Conservation (phyloP, 2,329 filamentous ascomycete genomes). For the Xylaria sp. region DNA sequence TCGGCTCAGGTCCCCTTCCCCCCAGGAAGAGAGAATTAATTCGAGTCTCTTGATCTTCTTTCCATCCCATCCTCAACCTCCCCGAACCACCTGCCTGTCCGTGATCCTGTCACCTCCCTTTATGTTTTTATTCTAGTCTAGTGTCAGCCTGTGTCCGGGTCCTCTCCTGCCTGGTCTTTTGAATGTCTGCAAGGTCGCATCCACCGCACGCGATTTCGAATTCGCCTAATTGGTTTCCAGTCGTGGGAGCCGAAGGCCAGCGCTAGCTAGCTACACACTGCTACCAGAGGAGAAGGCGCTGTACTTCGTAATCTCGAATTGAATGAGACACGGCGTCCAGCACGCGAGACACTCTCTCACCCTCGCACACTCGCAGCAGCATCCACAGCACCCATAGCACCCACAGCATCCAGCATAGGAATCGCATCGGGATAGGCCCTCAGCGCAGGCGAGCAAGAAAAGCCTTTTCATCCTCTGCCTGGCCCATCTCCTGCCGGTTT, state of each 20-base stretch:
- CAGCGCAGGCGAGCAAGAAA: constrained; percentile 17
- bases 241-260: constrained; percentile 22
- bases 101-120: constrained; percentile 6
- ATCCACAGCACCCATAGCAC: not conserved
- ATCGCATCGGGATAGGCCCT: constrained; percentile 9
- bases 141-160: constrained; percentile 17
- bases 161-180: constrained; percentile 25
- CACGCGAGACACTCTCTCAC: not conserved
- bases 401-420: not conserved
- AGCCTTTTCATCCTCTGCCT: constrained; percentile 12
- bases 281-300: constrained; percentile 5
- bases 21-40: constrained; percentile 18
- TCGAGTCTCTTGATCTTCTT: constrained; percentile 1
- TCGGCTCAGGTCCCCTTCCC: constrained; percentile 21
- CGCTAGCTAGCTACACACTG: no score
- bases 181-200: constrained; percentile 31
- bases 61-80: not conserved
- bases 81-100: not conserved
- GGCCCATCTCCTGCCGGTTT: constrained; percentile 12
- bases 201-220: constrained; percentile 28
- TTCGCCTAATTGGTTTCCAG: constrained; percentile 29
- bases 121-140: constrained; percentile 2
- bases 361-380: no score
- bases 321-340: constrained; percentile 3
- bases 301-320: constrained; percentile 9